A percentile compares a stretch with the other conserved stretches of the same genome.
Evolutionary conservation across 1,284 basidiomycete species (phyloP).

Genomic region (Malassezia sympodialis): DNA sequence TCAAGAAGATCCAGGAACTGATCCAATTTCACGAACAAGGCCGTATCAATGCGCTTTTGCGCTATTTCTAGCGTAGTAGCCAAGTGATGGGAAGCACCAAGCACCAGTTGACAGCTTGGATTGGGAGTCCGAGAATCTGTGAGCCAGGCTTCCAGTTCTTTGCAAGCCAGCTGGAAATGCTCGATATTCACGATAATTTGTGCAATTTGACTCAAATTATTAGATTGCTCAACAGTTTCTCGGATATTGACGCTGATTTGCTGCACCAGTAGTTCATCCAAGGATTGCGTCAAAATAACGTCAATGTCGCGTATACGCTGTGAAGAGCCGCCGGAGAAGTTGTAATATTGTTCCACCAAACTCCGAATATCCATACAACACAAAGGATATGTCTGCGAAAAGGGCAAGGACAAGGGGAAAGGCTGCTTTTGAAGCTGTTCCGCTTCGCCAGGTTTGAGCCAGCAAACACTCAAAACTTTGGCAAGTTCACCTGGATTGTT

Average conservation of each 20-base stretch:
- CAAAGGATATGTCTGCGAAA: constrained; percentile 87
- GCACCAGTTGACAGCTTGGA: constrained; percentile 65
- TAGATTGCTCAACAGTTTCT: constrained; percentile 57
- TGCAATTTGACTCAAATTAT: constrained; percentile 79
- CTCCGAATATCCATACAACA: constrained; percentile 91
- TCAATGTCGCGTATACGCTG: constrained; percentile 87
- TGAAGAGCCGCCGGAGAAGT: constrained; percentile 85
- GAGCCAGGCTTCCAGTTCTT: constrained; percentile 75
- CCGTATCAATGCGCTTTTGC: constrained; percentile 64
- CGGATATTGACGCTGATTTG: constrained; percentile 71
- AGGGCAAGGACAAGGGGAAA: constrained; percentile 72
- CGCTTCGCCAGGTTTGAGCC: constrained; percentile 57
- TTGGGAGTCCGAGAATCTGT: constrained; percentile 62
- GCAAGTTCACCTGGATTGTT: constrained; percentile 64
- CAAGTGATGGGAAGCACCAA: constrained; percentile 63
- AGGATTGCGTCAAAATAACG: constrained; percentile 77
- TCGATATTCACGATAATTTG: constrained; percentile 90
- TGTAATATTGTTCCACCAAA: constrained; percentile 92
- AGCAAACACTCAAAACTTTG: constrained; percentile 70
- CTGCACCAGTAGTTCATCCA: constrained; percentile 72
- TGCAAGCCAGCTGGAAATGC: constrained; percentile 76
- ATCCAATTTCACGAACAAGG: constrained; percentile 86
- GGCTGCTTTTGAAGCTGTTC: constrained; percentile 46
- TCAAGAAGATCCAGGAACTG: constrained; percentile 90
- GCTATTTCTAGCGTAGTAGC: constrained; percentile 61